A percentile compares a stretch with the other conserved stretches of the same genome.
Evolutionary conservation across 2,329 filamentous ascomycete genomes (phyloP).

Genomic region (Cladosporium sp.): DNA sequence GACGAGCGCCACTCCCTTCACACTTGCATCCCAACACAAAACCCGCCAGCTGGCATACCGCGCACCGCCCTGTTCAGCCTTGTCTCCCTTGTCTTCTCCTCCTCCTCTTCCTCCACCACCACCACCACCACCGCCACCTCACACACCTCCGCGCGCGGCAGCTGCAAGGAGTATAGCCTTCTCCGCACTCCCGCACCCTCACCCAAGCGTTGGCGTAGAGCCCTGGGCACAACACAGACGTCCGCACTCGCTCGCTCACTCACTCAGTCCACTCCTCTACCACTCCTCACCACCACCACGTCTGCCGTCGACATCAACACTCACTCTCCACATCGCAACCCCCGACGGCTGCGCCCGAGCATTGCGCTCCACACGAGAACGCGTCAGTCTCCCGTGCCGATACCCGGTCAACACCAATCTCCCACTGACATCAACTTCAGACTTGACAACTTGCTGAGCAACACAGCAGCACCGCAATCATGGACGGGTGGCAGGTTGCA

Average conservation of each 20-base stretch:
- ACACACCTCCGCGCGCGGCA: not conserved
- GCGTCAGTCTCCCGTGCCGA: slow-evolving; percentile 19
- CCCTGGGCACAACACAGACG: slow-evolving; percentile 6
- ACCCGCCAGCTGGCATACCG: not conserved
- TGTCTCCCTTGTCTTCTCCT: not conserved
- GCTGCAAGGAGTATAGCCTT: slow-evolving; percentile 5
- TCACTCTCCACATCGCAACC: not conserved
- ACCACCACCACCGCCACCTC: not conserved
- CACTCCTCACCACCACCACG: not conserved
- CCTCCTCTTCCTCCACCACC: not conserved
- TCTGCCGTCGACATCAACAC: not conserved
- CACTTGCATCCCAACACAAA: slow-evolving; percentile 9
- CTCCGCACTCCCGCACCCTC: slow-evolving; percentile 5
- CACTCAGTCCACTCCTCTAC: not conserved
- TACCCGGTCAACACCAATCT: slow-evolving; percentile 2
- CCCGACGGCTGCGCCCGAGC: slow-evolving; percentile 11
- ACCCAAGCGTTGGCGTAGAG: slow-evolving; percentile 8
- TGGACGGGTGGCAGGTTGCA: slow-evolving; percentile 28
- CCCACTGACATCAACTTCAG: slow-evolving; percentile 13
- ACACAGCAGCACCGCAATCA: slow-evolving; percentile 21
- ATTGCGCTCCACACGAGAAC: slow-evolving; percentile 12
- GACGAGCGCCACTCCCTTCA: slow-evolving; percentile 9
- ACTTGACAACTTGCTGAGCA: not conserved
- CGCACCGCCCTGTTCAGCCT: not conserved
- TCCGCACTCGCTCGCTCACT: not conserved